Base-by-base conservation (phyloP, 331 rosid genomes). In the Malus hybrid region DNA sequence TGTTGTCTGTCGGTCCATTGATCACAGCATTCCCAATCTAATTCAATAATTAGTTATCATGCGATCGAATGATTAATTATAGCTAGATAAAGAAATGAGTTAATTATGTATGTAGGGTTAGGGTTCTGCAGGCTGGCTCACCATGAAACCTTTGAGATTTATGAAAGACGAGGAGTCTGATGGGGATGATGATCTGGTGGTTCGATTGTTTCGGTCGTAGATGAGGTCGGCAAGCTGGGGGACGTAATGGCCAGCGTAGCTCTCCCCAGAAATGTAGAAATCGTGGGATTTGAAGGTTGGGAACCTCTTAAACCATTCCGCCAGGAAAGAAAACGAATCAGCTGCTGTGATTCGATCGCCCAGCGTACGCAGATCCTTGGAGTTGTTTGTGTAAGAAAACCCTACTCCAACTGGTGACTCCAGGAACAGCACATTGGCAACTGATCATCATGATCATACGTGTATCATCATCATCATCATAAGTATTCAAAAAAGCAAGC, bases 391-490 rank as follows among this genome's bases (percentile, higher is more conserved):
- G 80, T 89, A 89, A 3, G 92, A 87, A 69, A 82, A 89, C 0
- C 92, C 95, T 18, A 89, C 89, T 4, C 92, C 92, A 11, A 89
- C 77, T 0, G 95, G 95, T 72, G 95, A 57, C 87, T 89, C 95
- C 76, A 87, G 48, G 82, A 89, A 87, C 36, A 89, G 48, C 19
- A 87, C 46, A 79, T 89, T 89, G 81, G 90, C 90, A 72, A 68
- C 92, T 89, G 83, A 2, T 44, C 30, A 66, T 57, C 63, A 52
- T 16, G 20, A 52, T 14, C n/a, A 52, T 52, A 72, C n/a, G 52
- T 46, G 16, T 46, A 14, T 56, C 61, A 2, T 44, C 30, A 66
- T 57, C 63, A 52, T 16, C 57, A 52, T 14, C n/a, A 52, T 52
- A 72, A 42, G 46, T 42, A 42, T 42, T 42, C 14, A 42, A 42